phyloP scores from a whole-genome alignment of 2,329 filamentous ascomycete genomes.

The Coleophoma cylindrospora region DNA sequence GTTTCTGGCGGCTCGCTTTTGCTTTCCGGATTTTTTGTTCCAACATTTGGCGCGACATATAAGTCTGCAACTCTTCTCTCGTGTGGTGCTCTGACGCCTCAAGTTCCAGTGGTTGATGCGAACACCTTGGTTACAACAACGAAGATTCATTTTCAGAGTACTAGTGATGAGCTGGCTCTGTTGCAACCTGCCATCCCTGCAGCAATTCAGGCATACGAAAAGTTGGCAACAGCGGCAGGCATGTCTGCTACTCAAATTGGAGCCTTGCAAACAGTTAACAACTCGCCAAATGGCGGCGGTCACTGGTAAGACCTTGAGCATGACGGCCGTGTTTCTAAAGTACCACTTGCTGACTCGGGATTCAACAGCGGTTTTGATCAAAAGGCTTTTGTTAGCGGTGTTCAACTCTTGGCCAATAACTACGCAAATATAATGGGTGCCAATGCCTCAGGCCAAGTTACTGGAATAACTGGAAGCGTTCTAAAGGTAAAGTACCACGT shows the following conservation, averaged over 20 bases:
- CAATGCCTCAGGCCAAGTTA: conserved; percentile 43
- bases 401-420: conserved; percentile 50
- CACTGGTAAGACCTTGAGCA: conserved; percentile 34
- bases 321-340: neutral
- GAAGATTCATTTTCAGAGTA: conserved; percentile 52
- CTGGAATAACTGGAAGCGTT: conserved; percentile 44
- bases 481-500: conserved; percentile 25
- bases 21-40: conserved; percentile 52
- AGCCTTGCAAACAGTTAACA: conserved; percentile 50
- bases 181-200: conserved; percentile 46
- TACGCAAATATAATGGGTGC: conserved; percentile 46
- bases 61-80: conserved; percentile 46
- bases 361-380: conserved; percentile 43
- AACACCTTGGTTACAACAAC: conserved; percentile 37
- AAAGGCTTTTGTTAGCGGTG: conserved; percentile 46
- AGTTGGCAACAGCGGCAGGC: conserved; percentile 37
- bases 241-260: conserved; percentile 39
- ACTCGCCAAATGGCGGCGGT: conserved; percentile 47
- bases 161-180: conserved; percentile 41
- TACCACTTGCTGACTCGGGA: neutral
- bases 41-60: conserved; percentile 33
- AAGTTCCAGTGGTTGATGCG: conserved; percentile 42
- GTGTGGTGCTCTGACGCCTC: conserved; percentile 48
- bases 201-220: conserved; percentile 45
- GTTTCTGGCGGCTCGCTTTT: conserved; percentile 50